Evolutionary conservation across 2,329 filamentous ascomycete genomes (phyloP).

Genomic region (Trichocomaceae sp.): DNA sequence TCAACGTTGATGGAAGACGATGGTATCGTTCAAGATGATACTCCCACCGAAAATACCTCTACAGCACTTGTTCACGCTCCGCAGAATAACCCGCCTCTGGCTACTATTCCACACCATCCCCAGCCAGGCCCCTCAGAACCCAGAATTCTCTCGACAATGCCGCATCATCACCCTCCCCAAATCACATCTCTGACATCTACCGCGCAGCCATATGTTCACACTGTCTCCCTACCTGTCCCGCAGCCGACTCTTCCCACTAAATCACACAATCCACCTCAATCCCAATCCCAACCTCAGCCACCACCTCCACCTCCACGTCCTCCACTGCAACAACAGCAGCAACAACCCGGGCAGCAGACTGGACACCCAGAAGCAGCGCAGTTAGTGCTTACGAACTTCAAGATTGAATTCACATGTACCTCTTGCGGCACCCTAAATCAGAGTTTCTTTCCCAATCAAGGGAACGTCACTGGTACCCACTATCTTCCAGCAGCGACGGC

Average conservation of each 20-base stretch:
- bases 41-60: slow-evolving; percentile 17
- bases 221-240: slow-evolving; percentile 5
- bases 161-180: slow-evolving; percentile 20
- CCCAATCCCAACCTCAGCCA: slow-evolving; percentile 12
- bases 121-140: slow-evolving; percentile 21
- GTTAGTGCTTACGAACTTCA: slow-evolving; percentile 31
- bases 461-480: slow-evolving; percentile 26
- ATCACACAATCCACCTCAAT: slow-evolving; percentile 2
- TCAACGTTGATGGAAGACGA: slow-evolving; percentile 22
- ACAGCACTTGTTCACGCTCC: slow-evolving; percentile 10
- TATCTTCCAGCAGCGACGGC: slow-evolving; percentile 15
- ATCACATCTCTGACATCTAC: slow-evolving; percentile 21
- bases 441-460: slow-evolving; percentile 34
- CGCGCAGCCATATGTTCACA: slow-evolving; percentile 15
- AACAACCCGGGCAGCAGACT: slow-evolving; percentile 17
- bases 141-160: slow-evolving; percentile 15
- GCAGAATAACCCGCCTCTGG: slow-evolving; percentile 7
- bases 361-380: slow-evolving; percentile 25
- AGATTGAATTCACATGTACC: slow-evolving; percentile 36
- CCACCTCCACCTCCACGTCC: slow-evolving; percentile 16
- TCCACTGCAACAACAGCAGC: slow-evolving; percentile 18
- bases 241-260: slow-evolving; percentile 1
- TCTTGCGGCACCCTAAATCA: slow-evolving; percentile 34
- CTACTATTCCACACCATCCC: slow-evolving; percentile 15
- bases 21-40: slow-evolving; percentile 20